phyloP scores from a whole-genome alignment of 495 filamentous ascomycete species.

The Aspergillus bridgeri region DNA sequence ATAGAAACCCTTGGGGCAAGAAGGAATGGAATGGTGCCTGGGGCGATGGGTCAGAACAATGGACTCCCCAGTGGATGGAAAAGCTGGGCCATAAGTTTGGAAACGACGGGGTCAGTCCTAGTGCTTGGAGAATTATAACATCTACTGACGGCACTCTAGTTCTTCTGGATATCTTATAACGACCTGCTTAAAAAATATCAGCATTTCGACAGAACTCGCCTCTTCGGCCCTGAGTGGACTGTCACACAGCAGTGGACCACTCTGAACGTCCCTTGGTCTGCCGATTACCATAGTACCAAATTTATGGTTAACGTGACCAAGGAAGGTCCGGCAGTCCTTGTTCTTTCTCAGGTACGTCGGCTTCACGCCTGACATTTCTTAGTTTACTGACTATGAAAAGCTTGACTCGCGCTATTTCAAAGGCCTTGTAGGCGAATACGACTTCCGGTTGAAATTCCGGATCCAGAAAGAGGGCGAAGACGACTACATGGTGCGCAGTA shows the following conservation, averaged over 20 bases:
- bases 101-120: slow-evolving; percentile 64
- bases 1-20: slow-evolving; percentile 81
- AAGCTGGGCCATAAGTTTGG: slow-evolving; percentile 80
- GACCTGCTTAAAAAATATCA: slow-evolving; percentile 83
- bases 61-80: slow-evolving; percentile 84
- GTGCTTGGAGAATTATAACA: too few species aligned
- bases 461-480: slow-evolving; percentile 76
- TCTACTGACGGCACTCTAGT: slow-evolving; percentile 19
- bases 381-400: slow-evolving; percentile 16
- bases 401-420: slow-evolving; percentile 83
- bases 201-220: slow-evolving; percentile 79
- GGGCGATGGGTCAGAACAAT: slow-evolving; percentile 88
- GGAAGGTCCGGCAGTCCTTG: slow-evolving; percentile 68
- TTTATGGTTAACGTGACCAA: slow-evolving; percentile 69
- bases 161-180: slow-evolving; percentile 72
- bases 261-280: slow-evolving; percentile 78
- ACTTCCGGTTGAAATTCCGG: slow-evolving; percentile 74
- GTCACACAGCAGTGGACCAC: slow-evolving; percentile 83
- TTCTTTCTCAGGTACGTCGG: slow-evolving; percentile 61
- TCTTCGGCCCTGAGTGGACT: slow-evolving; percentile 82
- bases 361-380: neutral
- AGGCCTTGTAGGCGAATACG: slow-evolving; percentile 79
- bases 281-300: slow-evolving; percentile 80
- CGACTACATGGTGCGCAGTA: slow-evolving; percentile 81
- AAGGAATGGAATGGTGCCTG: slow-evolving; percentile 80